Evolutionary conservation across 805 yeast species (phyloP).

Genomic region (Saccharomyces eubayanus): DNA sequence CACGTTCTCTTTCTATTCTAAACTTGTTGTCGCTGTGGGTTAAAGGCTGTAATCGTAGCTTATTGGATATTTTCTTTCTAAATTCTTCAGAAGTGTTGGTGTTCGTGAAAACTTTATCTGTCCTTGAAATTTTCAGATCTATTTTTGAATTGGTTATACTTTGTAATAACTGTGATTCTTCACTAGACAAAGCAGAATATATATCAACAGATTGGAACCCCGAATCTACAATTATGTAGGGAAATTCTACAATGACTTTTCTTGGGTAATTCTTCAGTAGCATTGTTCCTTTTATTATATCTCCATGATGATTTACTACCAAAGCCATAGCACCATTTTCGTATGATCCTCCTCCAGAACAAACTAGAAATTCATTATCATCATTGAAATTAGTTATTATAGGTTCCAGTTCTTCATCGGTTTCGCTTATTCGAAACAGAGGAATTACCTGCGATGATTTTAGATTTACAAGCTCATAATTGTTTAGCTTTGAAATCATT

Average conservation of each 20-base stretch:
- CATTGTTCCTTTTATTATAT: conserved; percentile 26
- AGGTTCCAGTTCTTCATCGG: conserved; percentile 16
- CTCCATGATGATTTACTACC: conserved; percentile 26
- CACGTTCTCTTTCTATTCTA: conserved; percentile 20
- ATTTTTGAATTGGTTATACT: conserved; percentile 1
- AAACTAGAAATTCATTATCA: conserved; percentile 17
- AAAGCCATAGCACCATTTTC: conserved; percentile 26
- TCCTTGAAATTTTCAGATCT: conserved; percentile 7
- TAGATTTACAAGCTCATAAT: conserved; percentile 22
- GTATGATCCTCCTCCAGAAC: conserved; percentile 23
- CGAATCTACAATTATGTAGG: conserved; percentile 20
- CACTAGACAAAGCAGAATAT: neutral
- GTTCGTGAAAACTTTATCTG: conserved; percentile 10
- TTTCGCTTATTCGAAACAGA: conserved; percentile 25
- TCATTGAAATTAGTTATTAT: conserved; percentile 14
- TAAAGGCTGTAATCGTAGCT: conserved; percentile 19
- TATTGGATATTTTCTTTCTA: conserved; percentile 15
- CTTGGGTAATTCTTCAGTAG: conserved; percentile 24
- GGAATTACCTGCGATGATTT: conserved; percentile 13
- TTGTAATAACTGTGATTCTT: conserved; percentile 9
- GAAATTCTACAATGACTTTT: conserved; percentile 15
- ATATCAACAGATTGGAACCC: conserved; percentile 2
- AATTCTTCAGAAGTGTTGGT: conserved; percentile 4
- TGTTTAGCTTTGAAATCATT: conserved; percentile 18
- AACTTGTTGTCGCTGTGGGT: conserved; percentile 12